phyloP scores from a whole-genome alignment of 2,329 filamentous ascomycete genomes.

The Teratosphaeriaceae sp. region DNA sequence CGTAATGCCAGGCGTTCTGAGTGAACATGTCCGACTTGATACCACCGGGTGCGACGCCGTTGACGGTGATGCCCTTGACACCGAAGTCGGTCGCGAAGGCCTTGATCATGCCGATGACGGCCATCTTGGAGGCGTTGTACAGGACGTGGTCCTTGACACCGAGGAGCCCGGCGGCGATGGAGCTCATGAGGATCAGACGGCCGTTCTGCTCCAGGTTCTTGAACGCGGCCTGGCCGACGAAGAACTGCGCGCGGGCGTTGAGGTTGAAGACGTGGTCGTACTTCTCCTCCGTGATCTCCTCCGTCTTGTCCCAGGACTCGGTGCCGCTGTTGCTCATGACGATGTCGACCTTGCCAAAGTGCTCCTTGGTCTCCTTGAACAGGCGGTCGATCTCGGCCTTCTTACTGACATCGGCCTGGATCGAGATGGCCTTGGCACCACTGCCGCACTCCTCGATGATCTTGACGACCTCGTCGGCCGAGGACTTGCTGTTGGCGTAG shows the following conservation, averaged over 20 bases:
- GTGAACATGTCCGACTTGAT: conserved; percentile 75
- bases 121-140: conserved; percentile 66
- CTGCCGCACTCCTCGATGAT: conserved; percentile 41
- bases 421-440: conserved; percentile 47
- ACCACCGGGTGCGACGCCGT: conserved; percentile 64
- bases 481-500: conserved; percentile 53
- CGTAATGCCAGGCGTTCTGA: conserved; percentile 25
- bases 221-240: conserved; percentile 69
- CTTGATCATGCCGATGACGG: conserved; percentile 66
- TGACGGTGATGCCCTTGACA: conserved; percentile 61
- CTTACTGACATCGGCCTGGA: conserved; percentile 59
- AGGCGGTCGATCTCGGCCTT: conserved; percentile 60
- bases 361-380: conserved; percentile 53
- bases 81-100: conserved; percentile 67
- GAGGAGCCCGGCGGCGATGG: conserved; percentile 60
- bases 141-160: conserved; percentile 65
- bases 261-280: conserved; percentile 65
- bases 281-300: conserved; percentile 63
- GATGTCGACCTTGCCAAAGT: conserved; percentile 40
- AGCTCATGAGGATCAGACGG: conserved; percentile 67
- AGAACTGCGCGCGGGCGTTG: conserved; percentile 67
- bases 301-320: conserved; percentile 61
- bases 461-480: conserved; percentile 43
- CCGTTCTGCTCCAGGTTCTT: conserved; percentile 64
- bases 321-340: conserved; percentile 53